Evolutionary conservation across 139 green algal species (phyloP).

Genomic region (Trebouxia sp.): DNA sequence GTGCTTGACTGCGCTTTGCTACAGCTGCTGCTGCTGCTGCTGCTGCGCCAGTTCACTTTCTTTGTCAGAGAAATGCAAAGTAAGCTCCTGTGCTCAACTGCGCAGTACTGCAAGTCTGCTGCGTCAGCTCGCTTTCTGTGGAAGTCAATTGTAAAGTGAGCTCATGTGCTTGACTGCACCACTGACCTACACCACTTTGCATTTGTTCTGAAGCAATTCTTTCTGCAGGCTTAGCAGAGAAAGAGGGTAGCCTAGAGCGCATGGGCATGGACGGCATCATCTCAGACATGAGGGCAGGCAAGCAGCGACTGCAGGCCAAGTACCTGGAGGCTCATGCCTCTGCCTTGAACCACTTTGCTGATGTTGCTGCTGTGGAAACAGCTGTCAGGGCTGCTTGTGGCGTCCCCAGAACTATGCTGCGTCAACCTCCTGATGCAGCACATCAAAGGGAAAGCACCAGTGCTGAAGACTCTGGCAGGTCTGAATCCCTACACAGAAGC

Average conservation of each 20-base stretch:
- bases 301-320: slow-evolving; percentile 25
- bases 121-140: background rate
- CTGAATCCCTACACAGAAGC: too few relatives aligned
- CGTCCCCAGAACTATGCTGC: background rate
- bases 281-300: slow-evolving; percentile 11
- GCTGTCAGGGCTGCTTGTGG: background rate
- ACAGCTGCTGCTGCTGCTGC: background rate
- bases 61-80: slow-evolving; percentile 28
- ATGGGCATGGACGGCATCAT: slow-evolving; percentile 24
- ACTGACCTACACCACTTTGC: background rate
- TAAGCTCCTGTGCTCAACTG: background rate
- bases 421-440: background rate
- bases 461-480: background rate
- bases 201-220: background rate
- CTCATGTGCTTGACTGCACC: background rate
- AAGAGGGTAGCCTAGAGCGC: background rate
- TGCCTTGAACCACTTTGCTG: slow-evolving; percentile 10
- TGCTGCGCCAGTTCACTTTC: background rate
- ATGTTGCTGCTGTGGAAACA: background rate
- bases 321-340: slow-evolving; percentile 24
- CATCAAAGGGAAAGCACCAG: background rate
- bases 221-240: background rate
- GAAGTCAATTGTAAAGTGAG: background rate
- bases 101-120: too few relatives aligned
- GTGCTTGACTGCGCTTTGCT: background rate